Evolutionary conservation across 2,329 filamentous ascomycete species (phyloP).

Genomic region (Arthrobotrys megalospora): DNA sequence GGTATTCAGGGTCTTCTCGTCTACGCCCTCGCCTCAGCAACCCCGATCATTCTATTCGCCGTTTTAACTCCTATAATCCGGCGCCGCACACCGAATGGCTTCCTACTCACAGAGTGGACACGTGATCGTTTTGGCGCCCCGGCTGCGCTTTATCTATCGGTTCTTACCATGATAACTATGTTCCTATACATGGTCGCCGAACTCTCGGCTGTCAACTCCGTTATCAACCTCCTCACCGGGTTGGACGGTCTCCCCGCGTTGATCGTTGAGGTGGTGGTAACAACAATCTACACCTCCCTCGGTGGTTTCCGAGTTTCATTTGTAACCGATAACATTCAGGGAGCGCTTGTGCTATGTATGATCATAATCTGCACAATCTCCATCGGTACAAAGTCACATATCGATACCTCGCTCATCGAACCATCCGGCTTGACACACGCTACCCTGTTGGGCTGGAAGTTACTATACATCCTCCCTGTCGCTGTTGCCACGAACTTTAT

Average conservation of each 20-base stretch:
- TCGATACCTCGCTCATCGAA: constrained; percentile 78
- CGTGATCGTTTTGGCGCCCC: constrained; percentile 81
- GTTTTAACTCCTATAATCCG: constrained; percentile 82
- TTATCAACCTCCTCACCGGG: constrained; percentile 80
- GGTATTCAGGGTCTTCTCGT: constrained; percentile 84
- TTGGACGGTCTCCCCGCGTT: constrained; percentile 81
- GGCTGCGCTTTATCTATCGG: constrained; percentile 80
- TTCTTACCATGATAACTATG: constrained; percentile 83
- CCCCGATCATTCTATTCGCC: constrained; percentile 82
- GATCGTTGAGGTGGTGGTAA: constrained; percentile 82
- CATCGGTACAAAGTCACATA: constrained; percentile 81
- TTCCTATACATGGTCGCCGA: constrained; percentile 91
- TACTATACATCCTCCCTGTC: constrained; percentile 86
- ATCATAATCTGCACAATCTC: constrained; percentile 83
- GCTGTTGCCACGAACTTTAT: constrained; percentile 88
- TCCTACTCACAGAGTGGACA: constrained; percentile 88
- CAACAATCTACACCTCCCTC: constrained; percentile 86
- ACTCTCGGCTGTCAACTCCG: constrained; percentile 84
- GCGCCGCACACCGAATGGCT: constrained; percentile 84
- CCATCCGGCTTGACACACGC: constrained; percentile 78
- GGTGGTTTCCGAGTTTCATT: constrained; percentile 89
- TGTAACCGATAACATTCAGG: constrained; percentile 85
- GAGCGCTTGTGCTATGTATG: constrained; percentile 81
- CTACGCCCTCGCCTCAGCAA: constrained; percentile 80
- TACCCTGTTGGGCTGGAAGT: constrained; percentile 84